Evolutionary conservation across 78 protist species (phyloP).

Genomic region (Protostelium mycophagum): DNA sequence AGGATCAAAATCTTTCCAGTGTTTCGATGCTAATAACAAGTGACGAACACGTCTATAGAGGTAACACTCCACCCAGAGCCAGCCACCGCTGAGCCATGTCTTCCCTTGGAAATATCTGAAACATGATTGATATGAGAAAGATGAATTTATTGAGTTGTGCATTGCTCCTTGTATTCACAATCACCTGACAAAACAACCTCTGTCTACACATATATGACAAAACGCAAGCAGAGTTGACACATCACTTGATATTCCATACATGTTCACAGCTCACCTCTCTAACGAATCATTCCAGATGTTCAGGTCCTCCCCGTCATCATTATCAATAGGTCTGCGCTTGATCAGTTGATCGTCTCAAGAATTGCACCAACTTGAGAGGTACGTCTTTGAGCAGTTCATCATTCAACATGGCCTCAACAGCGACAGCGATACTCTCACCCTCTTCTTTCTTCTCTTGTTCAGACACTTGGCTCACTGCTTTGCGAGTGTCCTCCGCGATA

Average conservation of each 20-base stretch:
- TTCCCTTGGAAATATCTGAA: not conserved
- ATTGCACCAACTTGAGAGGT: not conserved
- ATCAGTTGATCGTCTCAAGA: not conserved
- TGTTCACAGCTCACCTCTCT: not conserved
- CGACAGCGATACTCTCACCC: not conserved
- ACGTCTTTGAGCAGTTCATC: not conserved
- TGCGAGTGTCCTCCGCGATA: not conserved
- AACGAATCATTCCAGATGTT: not conserved
- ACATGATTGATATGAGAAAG: not conserved
- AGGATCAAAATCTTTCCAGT: not conserved
- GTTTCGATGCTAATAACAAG: not conserved
- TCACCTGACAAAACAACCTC: too few species aligned
- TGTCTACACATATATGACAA: too few species aligned
- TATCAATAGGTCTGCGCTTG: not conserved
- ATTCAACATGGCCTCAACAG: not conserved
- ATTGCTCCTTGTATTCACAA: too few species aligned
- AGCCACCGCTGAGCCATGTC: not conserved
- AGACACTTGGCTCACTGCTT: not conserved
- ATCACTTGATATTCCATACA: too few species aligned
- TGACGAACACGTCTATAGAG: not conserved
- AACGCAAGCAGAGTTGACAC: too few species aligned
- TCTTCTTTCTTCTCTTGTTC: not conserved
- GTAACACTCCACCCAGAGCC: not conserved
- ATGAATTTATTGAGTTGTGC: too few species aligned
- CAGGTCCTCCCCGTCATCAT: not conserved